These are phyloP conservation scores for Parafenestella ontariensis DNA, from an alignment of 2,329 filamentous ascomycete species.

Conservation along the genomic window DNA sequence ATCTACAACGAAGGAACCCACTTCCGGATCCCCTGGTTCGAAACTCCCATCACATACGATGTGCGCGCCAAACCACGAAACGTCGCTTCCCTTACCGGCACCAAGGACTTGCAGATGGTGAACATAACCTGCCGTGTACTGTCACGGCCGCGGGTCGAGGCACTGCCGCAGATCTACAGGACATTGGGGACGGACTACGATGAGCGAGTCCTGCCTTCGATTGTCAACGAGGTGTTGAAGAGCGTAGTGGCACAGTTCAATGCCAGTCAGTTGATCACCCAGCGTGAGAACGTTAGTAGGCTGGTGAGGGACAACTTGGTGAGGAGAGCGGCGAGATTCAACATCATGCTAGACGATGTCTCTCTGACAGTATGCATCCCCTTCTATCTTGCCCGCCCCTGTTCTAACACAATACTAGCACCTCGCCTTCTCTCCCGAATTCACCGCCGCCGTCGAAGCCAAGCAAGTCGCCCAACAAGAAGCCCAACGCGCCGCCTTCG, in stretches of 20 bases:
- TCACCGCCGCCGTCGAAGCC: constrained; percentile 72
- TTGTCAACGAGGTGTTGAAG: constrained; percentile 99
- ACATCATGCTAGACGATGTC: constrained; percentile 96
- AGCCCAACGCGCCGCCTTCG: constrained; percentile 93
- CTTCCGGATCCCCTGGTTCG: constrained; percentile 93
- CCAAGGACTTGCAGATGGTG: constrained; percentile 99
- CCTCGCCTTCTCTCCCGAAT: constrained; percentile 73
- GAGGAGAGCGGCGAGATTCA: constrained; percentile 90
- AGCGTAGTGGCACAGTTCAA: constrained; percentile 99
- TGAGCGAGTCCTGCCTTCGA: constrained; percentile 95
- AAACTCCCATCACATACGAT: constrained; percentile 95
- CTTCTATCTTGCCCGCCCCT: not conserved
- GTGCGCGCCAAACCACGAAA: constrained; percentile 97
- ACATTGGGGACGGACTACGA: constrained; percentile 96
- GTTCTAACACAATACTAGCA: constrained; percentile 55
- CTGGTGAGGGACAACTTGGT: constrained; percentile 94
- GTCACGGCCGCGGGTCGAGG: constrained; percentile 84
- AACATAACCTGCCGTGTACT: constrained; percentile 99
- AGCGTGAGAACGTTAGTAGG: constrained; percentile 94
- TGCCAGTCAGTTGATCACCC: constrained; percentile 96
- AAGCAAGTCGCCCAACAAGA: constrained; percentile 83
- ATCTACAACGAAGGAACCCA: constrained; percentile 99
- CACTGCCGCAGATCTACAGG: constrained; percentile 95
- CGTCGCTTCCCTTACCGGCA: constrained; percentile 94
- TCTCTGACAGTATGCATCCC: constrained; percentile 78